Conservation (phyloP, 352 stramenopile species). For the Pythium rishiriense region DNA sequence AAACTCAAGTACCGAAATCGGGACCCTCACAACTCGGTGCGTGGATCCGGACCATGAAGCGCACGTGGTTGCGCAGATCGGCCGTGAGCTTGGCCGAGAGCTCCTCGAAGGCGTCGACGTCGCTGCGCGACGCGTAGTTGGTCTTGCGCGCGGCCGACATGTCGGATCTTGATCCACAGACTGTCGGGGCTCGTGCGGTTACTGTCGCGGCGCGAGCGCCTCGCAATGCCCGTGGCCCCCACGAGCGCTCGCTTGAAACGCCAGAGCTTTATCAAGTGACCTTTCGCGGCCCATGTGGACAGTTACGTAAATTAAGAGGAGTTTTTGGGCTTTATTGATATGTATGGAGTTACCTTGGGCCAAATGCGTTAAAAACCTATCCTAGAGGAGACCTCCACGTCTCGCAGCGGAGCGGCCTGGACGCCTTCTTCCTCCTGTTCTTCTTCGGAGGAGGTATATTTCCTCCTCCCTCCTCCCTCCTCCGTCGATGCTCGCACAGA, state of each 20-base stretch:
- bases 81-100: slow-evolving; percentile 84
- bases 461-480: neutral
- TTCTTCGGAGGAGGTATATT: no score
- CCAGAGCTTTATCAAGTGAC: slow-evolving; percentile 3
- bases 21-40: no score
- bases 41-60: slow-evolving; percentile 65
- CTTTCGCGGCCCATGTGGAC: slow-evolving; percentile 11
- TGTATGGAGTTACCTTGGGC: neutral
- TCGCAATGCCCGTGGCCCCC: no score
- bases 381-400: no score
- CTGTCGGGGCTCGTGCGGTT: neutral
- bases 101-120: slow-evolving; percentile 78
- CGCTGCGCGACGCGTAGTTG: slow-evolving; percentile 59
- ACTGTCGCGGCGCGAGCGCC: neutral
- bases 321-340: neutral
- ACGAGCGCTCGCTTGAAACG: slow-evolving; percentile 17
- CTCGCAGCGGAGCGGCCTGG: no score
- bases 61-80: slow-evolving; percentile 85
- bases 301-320: slow-evolving; percentile 3
- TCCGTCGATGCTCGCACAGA: neutral
- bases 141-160: slow-evolving; percentile 57
- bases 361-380: neutral
- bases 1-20: no score
- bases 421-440: neutral
- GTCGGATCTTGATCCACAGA: neutral